Conservation (phyloP, 768 basidiomycete genomes). For the Leccinellum luteum region DNA sequence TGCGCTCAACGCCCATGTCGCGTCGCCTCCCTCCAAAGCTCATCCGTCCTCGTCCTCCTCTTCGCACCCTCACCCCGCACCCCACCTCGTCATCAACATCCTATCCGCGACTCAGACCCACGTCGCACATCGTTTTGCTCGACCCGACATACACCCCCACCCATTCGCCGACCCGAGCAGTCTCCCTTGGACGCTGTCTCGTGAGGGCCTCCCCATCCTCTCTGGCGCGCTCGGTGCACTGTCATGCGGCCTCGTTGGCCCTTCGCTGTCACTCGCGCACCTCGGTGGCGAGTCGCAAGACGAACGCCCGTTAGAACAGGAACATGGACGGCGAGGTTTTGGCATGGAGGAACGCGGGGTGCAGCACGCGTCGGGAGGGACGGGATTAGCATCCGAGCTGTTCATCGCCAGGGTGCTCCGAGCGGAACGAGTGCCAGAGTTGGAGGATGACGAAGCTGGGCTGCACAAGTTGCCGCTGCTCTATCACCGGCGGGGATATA, state of each 20-base stretch:
- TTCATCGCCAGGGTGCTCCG: slow-evolving; percentile 78
- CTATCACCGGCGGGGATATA: slow-evolving; percentile 62
- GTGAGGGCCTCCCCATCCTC: slow-evolving; percentile 60
- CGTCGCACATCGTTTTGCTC: slow-evolving; percentile 67
- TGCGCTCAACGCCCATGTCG: slow-evolving; percentile 39
- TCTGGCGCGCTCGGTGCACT: slow-evolving; percentile 65
- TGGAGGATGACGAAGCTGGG: slow-evolving; percentile 14
- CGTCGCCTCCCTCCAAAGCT: neutral
- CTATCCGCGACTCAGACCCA: slow-evolving; percentile 66
- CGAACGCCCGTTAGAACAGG: neutral
- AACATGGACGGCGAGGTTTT: neutral
- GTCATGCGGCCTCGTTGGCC: slow-evolving; percentile 63
- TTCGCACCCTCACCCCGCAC: slow-evolving; percentile 10
- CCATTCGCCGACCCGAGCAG: slow-evolving; percentile 45
- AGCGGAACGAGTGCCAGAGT: slow-evolving; percentile 44
- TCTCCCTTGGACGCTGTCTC: slow-evolving; percentile 39
- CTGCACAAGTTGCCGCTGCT: slow-evolving; percentile 51
- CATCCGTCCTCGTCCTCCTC: neutral
- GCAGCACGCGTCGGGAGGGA: slow-evolving; percentile 23
- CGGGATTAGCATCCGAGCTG: slow-evolving; percentile 57
- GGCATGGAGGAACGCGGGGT: slow-evolving; percentile 3
- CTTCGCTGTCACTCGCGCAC: slow-evolving; percentile 61
- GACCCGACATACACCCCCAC: slow-evolving; percentile 62
- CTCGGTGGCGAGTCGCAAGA: slow-evolving; percentile 30
- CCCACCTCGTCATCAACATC: slow-evolving; percentile 76